Conservation (phyloP, 2,329 filamentous ascomycete species). For the Cytospora mali region DNA sequence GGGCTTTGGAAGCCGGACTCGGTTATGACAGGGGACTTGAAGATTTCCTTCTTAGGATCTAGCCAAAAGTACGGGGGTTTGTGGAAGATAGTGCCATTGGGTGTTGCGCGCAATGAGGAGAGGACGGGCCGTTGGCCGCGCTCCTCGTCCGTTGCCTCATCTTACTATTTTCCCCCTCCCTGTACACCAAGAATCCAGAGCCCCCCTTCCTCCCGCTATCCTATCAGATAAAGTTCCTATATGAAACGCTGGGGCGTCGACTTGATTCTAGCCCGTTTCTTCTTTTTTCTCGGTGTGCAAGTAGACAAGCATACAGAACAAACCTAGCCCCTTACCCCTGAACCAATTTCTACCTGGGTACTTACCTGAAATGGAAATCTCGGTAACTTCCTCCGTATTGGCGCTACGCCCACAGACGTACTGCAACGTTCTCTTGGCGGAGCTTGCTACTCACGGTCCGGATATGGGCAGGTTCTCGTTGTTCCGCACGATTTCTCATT, state of each 20-base stretch:
- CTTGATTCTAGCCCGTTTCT: not conserved
- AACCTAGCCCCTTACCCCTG: not conserved
- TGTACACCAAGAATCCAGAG: not conserved
- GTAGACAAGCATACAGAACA: not conserved
- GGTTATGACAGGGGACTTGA: not conserved
- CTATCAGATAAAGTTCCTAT: not conserved
- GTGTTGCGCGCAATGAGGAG: slow-evolving; percentile 1
- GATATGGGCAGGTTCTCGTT: slow-evolving; percentile 3
- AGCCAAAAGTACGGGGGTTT: not conserved
- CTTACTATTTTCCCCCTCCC: not conserved
- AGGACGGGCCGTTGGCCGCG: not conserved
- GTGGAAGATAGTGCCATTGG: slow-evolving; percentile 19
- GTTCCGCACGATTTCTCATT: not conserved
- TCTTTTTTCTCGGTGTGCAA: not conserved
- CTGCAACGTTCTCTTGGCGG: not conserved
- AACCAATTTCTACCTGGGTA: not conserved
- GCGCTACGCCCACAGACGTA: slow-evolving; percentile 3
- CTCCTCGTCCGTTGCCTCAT: not conserved
- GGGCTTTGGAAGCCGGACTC: not conserved
- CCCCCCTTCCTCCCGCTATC: not conserved
- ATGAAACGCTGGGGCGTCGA: not conserved
- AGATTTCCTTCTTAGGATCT: slow-evolving; percentile 2
- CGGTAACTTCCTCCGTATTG: slow-evolving; percentile 24
- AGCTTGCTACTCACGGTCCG: slow-evolving; percentile 4
- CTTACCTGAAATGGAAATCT: slow-evolving; percentile 25